phyloP scores from a whole-genome alignment of 352 stramenopile species.

The Phytopythium montanum region DNA sequence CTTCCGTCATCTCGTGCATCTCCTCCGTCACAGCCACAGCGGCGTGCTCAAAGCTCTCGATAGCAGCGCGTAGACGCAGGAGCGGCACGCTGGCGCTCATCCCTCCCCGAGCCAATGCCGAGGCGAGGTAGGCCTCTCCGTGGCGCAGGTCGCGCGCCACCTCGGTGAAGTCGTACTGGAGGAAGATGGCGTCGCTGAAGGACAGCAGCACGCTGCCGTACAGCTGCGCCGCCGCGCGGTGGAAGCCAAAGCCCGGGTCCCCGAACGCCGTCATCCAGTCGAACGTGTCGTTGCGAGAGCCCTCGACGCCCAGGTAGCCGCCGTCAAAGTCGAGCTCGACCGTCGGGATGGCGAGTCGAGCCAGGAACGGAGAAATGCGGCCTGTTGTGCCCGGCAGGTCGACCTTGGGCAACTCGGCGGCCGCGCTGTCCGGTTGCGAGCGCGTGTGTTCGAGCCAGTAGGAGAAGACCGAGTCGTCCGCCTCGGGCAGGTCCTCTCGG shows the following conservation, averaged over 20 bases:
- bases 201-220: slow-evolving; percentile 76
- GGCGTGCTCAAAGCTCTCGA: slow-evolving; percentile 55
- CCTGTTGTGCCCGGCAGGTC: slow-evolving; percentile 36
- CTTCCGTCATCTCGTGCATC: slow-evolving; percentile 52
- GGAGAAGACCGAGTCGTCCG: slow-evolving; percentile 61
- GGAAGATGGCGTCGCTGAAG: slow-evolving; percentile 76
- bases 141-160: slow-evolving; percentile 64
- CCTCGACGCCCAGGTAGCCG: slow-evolving; percentile 59
- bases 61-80: slow-evolving; percentile 51
- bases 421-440: slow-evolving; percentile 14
- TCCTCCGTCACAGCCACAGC: slow-evolving; percentile 48
- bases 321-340: slow-evolving; percentile 72
- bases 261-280: slow-evolving; percentile 79
- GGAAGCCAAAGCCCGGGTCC: slow-evolving; percentile 68
- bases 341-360: slow-evolving; percentile 65
- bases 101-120: slow-evolving; percentile 35
- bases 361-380: slow-evolving; percentile 70
- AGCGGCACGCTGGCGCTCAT: slow-evolving; percentile 31
- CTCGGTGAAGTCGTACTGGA: slow-evolving; percentile 85
- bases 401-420: slow-evolving; percentile 47
- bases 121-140: slow-evolving; percentile 50
- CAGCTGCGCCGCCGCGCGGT: slow-evolving; percentile 69
- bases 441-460: slow-evolving; percentile 64
- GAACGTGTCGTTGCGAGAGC: slow-evolving; percentile 53
- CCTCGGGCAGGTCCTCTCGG: slow-evolving; percentile 56